Conservation (phyloP, 768 basidiomycete species). For the Crepidotus variabilis region DNA sequence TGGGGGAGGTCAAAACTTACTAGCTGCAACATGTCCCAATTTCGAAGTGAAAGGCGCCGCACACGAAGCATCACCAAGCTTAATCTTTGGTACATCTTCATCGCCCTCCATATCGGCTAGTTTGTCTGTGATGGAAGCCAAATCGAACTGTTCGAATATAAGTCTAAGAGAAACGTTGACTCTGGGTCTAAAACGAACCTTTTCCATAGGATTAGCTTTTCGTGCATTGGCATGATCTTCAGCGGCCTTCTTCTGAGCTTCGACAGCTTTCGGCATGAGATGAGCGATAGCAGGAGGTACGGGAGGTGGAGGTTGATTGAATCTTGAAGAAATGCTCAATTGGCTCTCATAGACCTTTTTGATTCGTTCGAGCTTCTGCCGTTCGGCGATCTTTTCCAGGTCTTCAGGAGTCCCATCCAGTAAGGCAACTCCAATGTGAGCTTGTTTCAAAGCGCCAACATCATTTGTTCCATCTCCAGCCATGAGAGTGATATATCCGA, state of each 20-base stretch:
- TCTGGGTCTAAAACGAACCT: slow-evolving; percentile 43
- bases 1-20: slow-evolving; percentile 43
- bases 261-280: slow-evolving; percentile 85
- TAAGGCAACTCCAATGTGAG: slow-evolving; percentile 93
- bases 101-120: slow-evolving; percentile 94
- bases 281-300: slow-evolving; percentile 87
- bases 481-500: slow-evolving; percentile 95
- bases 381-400: slow-evolving; percentile 89
- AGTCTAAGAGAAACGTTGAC: background rate
- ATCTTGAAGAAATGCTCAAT: slow-evolving; percentile 82
- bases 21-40: slow-evolving; percentile 93
- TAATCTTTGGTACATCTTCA: slow-evolving; percentile 95
- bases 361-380: slow-evolving; percentile 83
- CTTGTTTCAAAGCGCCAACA: slow-evolving; percentile 97
- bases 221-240: slow-evolving; percentile 62
- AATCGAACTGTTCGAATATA: slow-evolving; percentile 25
- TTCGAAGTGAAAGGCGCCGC: slow-evolving; percentile 99
- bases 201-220: slow-evolving; percentile 86
- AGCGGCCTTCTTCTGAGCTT: slow-evolving; percentile 80
- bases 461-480: slow-evolving; percentile 99
- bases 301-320: slow-evolving; percentile 91
- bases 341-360: slow-evolving; percentile 99
- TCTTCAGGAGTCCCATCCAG: slow-evolving; percentile 91
- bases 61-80: slow-evolving; percentile 98
- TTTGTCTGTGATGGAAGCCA: slow-evolving; percentile 23